Evolutionary conservation across 148 eudicot genomes (phyloP), one percentile per base, ranked within the genome.

Genomic region (Camellia granthamiana): DNA sequence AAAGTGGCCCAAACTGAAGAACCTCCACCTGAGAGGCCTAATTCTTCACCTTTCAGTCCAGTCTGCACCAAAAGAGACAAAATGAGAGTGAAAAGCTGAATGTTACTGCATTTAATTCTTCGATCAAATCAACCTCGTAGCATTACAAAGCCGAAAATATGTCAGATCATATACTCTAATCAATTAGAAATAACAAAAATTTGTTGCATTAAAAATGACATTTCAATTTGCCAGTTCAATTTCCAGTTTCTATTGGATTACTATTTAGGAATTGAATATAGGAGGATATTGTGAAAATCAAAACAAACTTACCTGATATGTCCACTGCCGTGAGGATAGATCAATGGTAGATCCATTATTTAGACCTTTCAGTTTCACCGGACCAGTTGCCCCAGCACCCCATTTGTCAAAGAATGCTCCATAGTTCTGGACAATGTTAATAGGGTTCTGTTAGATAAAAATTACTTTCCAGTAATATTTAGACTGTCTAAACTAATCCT

Each of bases 1-100:
- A n/a, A n/a, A n/a, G n/a, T n/a, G n/a, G n/a, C n/a, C n/a, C n/a
- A n/a, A n/a, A n/a, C n/a, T n/a, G n/a, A n/a, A n/a, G n/a, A n/a
- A 61, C 82, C 93, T 98, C 98, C 94, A 98, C 16, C 98, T 87
- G 87, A 92, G 94, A 66, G 99, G 99, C 82, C 94, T 96, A 75
- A 0, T 1, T 1, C 0, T 91, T 30, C 30, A 1, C 0, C 0
- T 0, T 30, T 30, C 0, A 1, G 30, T 30, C 0, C 0, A 30
- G 83, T 84, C 13, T n/a, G n/a, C n/a, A n/a, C n/a, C n/a, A n/a
- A n/a, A n/a, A n/a, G n/a, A n/a, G n/a, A n/a, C n/a, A n/a, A n/a
- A n/a, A n/a, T n/a, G n/a, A n/a, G n/a, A n/a, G n/a, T n/a, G n/a
- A n/a, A n/a, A n/a, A n/a, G n/a, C 4, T 76, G 43, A 19, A 77